Base-by-base conservation (phyloP, 2,329 filamentous ascomycete genomes). In the Cladosporium sp. region DNA sequence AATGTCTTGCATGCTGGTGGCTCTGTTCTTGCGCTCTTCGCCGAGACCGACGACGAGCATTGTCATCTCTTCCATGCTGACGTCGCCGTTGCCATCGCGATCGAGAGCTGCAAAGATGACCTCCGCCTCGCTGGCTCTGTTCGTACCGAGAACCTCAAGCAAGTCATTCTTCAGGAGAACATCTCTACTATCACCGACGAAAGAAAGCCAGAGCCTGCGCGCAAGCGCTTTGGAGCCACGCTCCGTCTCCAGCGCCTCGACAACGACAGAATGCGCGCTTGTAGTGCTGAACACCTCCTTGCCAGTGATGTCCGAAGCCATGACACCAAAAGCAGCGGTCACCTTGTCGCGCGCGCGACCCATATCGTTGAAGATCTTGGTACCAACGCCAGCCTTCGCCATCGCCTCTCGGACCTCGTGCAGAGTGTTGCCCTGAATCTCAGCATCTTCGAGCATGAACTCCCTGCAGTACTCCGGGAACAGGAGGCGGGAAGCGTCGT, bases 401-500 rank as follows among this genome's bases (percentile, higher is more conserved):
- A 63, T 45, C 13, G 49, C 67, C 64, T 54, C 74, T 74, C 62
- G 71, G 72, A 55, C 76, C 77, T 55, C 75, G 5, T 42, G 32
- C 68, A 41, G 81, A 62, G 90, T 82, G 55, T 85, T 86, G 70
- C 90, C 86, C 65, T 85, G 87, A 65, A 95, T 92, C 61, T 87
- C 75, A 61, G 86, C 83, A 68, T 95, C 89, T 67, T 95, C 89
- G 9, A 91, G 84, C 19, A 77, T 74, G 61, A 95, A 95, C 63
- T 93, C 89, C 13, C 72, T 76, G 68, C 87, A 91, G 72, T 90
- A 91, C 74, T 88, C 86, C 38, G 89, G 89, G 63, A 95, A 95
- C 48, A 95, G 74, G 11, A 81, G 80, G 41, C 87, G 80, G 4
- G 87, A 93, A 9, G 87, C 87, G 56, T 93, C 88, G 65, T 89